Evolutionary conservation across 2,329 filamentous ascomycete genomes (phyloP).

Genomic region (Talaromyces sp.): DNA sequence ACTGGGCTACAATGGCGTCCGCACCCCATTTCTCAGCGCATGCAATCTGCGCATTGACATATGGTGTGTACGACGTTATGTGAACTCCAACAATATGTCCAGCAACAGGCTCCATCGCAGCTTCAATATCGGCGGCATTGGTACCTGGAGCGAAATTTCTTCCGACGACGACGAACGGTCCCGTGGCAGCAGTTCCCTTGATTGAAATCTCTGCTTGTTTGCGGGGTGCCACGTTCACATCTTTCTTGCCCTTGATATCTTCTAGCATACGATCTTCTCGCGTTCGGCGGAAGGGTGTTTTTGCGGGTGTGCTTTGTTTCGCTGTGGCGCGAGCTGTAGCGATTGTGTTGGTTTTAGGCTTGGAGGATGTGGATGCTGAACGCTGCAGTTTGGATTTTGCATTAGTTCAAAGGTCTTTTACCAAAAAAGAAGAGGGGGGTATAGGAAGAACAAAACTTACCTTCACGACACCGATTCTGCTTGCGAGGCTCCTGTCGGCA

Average conservation of each 20-base stretch:
- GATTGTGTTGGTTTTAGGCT: conserved; percentile 38
- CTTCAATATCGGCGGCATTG: conserved; percentile 62
- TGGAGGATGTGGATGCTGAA: conserved; percentile 40
- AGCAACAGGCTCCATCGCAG: conserved; percentile 54
- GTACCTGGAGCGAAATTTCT: conserved; percentile 65
- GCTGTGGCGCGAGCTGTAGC: conserved; percentile 25
- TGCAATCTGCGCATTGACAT: conserved; percentile 59
- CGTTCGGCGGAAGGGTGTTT: conserved; percentile 29
- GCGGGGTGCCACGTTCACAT: conserved; percentile 29
- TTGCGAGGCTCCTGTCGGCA: conserved; percentile 51
- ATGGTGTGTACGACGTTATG: conserved; percentile 51
- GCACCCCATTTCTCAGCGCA: conserved; percentile 55
- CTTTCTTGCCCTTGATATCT: conserved; percentile 29
- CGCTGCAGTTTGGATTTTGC: conserved; percentile 26
- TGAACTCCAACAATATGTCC: conserved; percentile 54
- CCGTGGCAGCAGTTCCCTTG: conserved; percentile 47
- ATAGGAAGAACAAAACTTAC: conserved; percentile 25
- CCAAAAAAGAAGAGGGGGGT: neutral
- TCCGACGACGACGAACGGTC: conserved; percentile 57
- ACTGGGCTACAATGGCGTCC: conserved; percentile 58
- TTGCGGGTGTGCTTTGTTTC: neutral
- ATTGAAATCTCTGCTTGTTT: conserved; percentile 47
- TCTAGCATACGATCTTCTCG: conserved; percentile 33
- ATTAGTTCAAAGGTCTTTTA: neutral
- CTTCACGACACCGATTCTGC: conserved; percentile 59